Percentiles rank a stretch among this genome's conserved stretches.
phyloP scores from a whole-genome alignment of 495 filamentous ascomycete species.

The Penicillium samsonianum region DNA sequence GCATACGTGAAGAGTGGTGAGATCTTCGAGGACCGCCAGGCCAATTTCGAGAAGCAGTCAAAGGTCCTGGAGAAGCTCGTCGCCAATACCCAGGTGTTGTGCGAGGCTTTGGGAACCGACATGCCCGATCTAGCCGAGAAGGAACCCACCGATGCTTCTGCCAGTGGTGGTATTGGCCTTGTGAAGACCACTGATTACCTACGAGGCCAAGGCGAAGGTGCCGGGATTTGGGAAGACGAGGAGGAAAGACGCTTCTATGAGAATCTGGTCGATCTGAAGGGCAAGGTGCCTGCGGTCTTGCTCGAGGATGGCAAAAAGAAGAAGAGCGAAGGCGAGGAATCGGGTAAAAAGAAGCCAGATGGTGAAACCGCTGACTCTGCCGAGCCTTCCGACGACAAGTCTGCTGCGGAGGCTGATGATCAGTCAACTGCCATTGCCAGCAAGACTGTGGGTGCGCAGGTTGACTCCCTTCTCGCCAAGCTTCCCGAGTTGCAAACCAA shows the following conservation, averaged over 20 bases:
- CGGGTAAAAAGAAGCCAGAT: constrained; percentile 56
- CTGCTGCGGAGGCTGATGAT: constrained; percentile 66
- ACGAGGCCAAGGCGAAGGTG: constrained; percentile 82
- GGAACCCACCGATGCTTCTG: constrained; percentile 61
- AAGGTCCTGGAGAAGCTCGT: constrained; percentile 91
- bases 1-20: constrained; percentile 98
- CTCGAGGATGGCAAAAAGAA: constrained; percentile 96
- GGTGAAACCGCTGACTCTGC: constrained; percentile 32
- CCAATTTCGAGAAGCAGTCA: constrained; percentile 89
- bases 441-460: constrained; percentile 95
- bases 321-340: constrained; percentile 72
- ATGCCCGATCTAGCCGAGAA: constrained; percentile 92
- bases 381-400: constrained; percentile 51
- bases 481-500: constrained; percentile 89
- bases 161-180: constrained; percentile 81
- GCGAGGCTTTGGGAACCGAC: constrained; percentile 84
- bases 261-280: constrained; percentile 91
- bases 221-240: constrained; percentile 99
- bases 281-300: constrained; percentile 89
- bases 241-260: constrained; percentile 98
- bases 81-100: constrained; percentile 85
- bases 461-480: constrained; percentile 84
- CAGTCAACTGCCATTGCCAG: constrained; percentile 92
- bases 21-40: constrained; percentile 96
- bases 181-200: constrained; percentile 93